A percentile compares a stretch with the other conserved stretches of the same genome.
These are phyloP conservation scores for Tricholoma sp. DNA, from an alignment of 768 basidiomycete species.

Conservation along the genomic window DNA sequence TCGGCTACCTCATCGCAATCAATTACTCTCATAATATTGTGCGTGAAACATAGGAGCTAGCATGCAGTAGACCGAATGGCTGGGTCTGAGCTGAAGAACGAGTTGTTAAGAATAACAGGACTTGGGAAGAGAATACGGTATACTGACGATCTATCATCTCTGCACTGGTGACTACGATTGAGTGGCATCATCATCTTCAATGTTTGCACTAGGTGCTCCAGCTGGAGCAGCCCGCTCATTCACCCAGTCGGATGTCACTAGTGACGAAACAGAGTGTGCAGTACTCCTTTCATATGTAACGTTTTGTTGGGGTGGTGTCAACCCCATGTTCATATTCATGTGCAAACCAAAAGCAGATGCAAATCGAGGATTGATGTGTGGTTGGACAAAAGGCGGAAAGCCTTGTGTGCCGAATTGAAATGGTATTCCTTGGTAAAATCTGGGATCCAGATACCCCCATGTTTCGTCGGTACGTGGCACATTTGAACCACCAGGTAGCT, in stretches of 20 bases:
- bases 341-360: conserved; percentile 59
- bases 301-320: conserved; percentile 15
- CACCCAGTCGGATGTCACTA: conserved; percentile 21
- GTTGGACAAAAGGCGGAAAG: conserved; percentile 46
- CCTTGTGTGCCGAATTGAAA: conserved; percentile 13
- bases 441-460: conserved; percentile 13
- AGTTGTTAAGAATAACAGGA: not conserved
- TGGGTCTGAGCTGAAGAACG: not conserved
- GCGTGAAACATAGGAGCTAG: too few relatives aligned
- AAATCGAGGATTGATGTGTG: conserved; percentile 82
- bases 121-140: not conserved
- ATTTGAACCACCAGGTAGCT: conserved; percentile 23
- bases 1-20: too few relatives aligned
- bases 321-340: conserved; percentile 28
- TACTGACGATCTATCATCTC: not conserved
- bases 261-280: not conserved
- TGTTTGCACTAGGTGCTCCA: conserved; percentile 1
- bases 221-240: conserved; percentile 35
- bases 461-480: conserved; percentile 10
- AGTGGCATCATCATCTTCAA: not conserved
- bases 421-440: conserved; percentile 13
- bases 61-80: not conserved
- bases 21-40: too few relatives aligned
- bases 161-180: not conserved
- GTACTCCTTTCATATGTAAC: conserved; percentile 4